Conservation (phyloP, 139 green algal genomes). For the Pleodorina starrii region DNA sequence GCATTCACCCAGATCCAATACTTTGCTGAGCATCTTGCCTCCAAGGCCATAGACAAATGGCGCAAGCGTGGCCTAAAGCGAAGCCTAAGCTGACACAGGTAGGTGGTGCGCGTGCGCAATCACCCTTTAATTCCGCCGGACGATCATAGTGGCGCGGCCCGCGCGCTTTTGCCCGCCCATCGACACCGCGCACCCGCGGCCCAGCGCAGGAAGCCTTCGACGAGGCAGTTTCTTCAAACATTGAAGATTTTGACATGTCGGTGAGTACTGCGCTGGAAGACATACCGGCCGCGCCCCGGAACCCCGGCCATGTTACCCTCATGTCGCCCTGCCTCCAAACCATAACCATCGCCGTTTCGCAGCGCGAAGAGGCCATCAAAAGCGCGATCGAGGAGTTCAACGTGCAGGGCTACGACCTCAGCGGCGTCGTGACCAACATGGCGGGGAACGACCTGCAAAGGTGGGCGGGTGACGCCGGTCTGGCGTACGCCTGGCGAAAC, state of each 20-base stretch:
- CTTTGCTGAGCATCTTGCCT: too few species aligned
- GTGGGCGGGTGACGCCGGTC: too few species aligned
- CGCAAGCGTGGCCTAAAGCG: conserved; percentile 55
- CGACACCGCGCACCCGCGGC: neutral
- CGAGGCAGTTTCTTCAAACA: conserved; percentile 84
- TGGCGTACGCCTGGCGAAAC: too few species aligned
- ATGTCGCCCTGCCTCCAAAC: too few species aligned
- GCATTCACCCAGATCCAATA: too few species aligned
- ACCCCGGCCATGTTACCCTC: too few species aligned
- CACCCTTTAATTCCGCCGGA: too few species aligned
- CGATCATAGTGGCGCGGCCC: too few species aligned
- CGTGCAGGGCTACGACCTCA: conserved; percentile 81
- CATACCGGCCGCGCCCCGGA: too few species aligned
- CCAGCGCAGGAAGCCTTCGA: conserved; percentile 83
- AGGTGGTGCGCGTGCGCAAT: too few species aligned
- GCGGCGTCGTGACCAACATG: conserved; percentile 71
- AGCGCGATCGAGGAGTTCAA: conserved; percentile 84
- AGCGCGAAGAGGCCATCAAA: conserved; percentile 82
- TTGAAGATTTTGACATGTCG: conserved; percentile 91
- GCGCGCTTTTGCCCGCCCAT: neutral
- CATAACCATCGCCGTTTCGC: neutral
- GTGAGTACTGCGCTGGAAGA: conserved; percentile 62
- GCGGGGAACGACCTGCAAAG: conserved; percentile 58
- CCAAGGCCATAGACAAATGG: too few species aligned
- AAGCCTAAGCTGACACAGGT: conserved; percentile 56